Conservation (phyloP, 78 protist species). For the Polysphondylium violaceum region DNA sequence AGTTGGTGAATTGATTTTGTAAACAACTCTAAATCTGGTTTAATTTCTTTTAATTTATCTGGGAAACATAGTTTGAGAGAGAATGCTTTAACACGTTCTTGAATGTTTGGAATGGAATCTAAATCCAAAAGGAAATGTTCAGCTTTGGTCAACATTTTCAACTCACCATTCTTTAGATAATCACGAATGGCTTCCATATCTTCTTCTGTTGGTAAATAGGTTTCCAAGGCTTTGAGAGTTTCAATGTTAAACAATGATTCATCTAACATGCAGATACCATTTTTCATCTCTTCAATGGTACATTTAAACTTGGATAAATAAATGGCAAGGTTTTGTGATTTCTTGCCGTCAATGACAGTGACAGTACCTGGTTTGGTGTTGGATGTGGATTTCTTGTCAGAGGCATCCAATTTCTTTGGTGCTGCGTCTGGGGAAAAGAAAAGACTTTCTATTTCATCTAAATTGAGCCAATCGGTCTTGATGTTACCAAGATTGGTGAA, state of each 20-base stretch:
- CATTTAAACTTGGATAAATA: slow-evolving; percentile 72
- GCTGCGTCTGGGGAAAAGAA: slow-evolving; percentile 48
- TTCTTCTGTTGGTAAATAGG: slow-evolving; percentile 69
- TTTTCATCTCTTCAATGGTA: slow-evolving; percentile 57
- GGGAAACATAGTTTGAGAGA: slow-evolving; percentile 46
- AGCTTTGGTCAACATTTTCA: slow-evolving; percentile 47
- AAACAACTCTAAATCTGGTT: slow-evolving; percentile 65
- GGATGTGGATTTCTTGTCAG: slow-evolving; percentile 1
- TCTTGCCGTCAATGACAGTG: slow-evolving; percentile 64
- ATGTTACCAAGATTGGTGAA: slow-evolving; percentile 34
- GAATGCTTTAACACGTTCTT: slow-evolving; percentile 57
- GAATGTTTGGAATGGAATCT: slow-evolving; percentile 27
- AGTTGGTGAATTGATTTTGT: slow-evolving; percentile 14
- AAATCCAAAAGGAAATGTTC: slow-evolving; percentile 61
- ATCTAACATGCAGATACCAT: slow-evolving; percentile 48
- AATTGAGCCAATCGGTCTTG: slow-evolving; percentile 64
- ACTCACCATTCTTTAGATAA: slow-evolving; percentile 47
- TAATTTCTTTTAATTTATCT: slow-evolving; percentile 66
- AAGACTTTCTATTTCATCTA: slow-evolving; percentile 60
- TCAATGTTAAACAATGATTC: slow-evolving; percentile 60
- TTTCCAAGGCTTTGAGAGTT: slow-evolving; percentile 37
- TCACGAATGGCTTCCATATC: slow-evolving; percentile 75
- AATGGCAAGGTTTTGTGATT: slow-evolving; percentile 79
- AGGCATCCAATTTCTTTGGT: slow-evolving; percentile 2
- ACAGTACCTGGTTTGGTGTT: slow-evolving; percentile 75